phyloP scores from a whole-genome alignment of 768 basidiomycete species.

The Jaapia argillacea region DNA sequence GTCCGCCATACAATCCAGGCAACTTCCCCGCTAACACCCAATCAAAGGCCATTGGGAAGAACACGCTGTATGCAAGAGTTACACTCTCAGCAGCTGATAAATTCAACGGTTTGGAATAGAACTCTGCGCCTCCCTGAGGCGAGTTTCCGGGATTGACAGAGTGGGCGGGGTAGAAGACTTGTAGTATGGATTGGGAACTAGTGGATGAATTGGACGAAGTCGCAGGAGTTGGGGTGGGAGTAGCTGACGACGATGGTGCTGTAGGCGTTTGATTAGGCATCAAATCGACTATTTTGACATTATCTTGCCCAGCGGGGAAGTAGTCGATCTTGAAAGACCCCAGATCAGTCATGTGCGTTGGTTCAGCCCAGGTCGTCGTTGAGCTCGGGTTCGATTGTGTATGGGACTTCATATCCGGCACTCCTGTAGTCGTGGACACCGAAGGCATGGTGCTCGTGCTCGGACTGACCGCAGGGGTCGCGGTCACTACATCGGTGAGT shows the following conservation, averaged over 20 bases:
- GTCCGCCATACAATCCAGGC: slow-evolving; percentile 72
- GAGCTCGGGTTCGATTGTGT: too few species aligned
- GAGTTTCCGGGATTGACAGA: slow-evolving; percentile 53
- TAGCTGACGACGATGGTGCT: slow-evolving; percentile 4
- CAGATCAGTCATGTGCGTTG: slow-evolving; percentile 47
- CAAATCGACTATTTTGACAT: slow-evolving; percentile 39
- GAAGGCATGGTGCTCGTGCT: too few species aligned
- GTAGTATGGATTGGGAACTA: slow-evolving; percentile 37
- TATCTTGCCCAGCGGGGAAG: slow-evolving; percentile 43
- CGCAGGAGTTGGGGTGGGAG: slow-evolving; percentile 7
- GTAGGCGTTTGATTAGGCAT: slow-evolving; percentile 9
- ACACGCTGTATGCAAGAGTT: slow-evolving; percentile 60
- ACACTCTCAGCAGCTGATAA: slow-evolving; percentile 40
- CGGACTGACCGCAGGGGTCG: too few species aligned
- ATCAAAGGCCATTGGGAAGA: slow-evolving; percentile 64
- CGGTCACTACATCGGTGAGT: too few species aligned
- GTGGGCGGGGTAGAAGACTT: slow-evolving; percentile 55
- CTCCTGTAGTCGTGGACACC: too few species aligned
- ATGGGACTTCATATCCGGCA: too few species aligned
- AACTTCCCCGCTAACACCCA: slow-evolving; percentile 81
- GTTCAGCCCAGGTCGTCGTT: slow-evolving; percentile 50
- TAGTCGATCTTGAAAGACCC: slow-evolving; percentile 46
- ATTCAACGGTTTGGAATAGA: slow-evolving; percentile 42
- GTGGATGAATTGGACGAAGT: slow-evolving; percentile 16
- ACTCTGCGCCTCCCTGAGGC: slow-evolving; percentile 66